Conservation (phyloP, 106 monocot genomes). For the Chionographis japonica region DNA sequence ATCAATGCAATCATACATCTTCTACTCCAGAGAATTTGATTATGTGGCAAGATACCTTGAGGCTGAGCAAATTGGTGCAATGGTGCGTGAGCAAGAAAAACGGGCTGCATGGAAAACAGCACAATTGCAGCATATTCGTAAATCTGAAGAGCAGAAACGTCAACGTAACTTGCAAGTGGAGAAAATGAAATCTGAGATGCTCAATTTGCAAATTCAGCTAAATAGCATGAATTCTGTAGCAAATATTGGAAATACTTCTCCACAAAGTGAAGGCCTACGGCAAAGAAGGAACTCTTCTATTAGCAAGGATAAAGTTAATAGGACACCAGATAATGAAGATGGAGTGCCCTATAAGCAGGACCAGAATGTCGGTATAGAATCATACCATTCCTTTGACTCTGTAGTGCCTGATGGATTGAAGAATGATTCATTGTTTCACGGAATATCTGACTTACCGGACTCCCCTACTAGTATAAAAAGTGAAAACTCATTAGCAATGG, state of each 20-base stretch:
- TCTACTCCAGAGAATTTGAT: constrained; percentile 77
- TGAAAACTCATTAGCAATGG: constrained; percentile 33
- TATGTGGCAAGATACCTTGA: constrained; percentile 95
- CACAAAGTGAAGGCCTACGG: constrained; percentile 44
- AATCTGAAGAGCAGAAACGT: constrained; percentile 72
- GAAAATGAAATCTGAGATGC: constrained; percentile 97
- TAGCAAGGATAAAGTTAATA: constrained; percentile 10
- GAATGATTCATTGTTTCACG: constrained; percentile 14
- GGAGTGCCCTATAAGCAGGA: constrained; percentile 14
- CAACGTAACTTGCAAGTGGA: constrained; percentile 87
- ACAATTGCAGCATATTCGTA: constrained; percentile 76
- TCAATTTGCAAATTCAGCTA: constrained; percentile 83
- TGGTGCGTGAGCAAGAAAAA: constrained; percentile 94
- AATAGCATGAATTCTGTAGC: constrained; percentile 46
- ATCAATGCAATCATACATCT: constrained; percentile 94
- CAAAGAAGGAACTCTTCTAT: constrained; percentile 37
- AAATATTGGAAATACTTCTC: constrained; percentile 25
- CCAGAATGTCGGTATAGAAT: constrained; percentile 14
- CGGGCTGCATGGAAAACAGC: constrained; percentile 84
- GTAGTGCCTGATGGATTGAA: constrained; percentile 22
- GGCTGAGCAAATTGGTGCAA: constrained; percentile 85
- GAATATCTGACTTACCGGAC: constrained; percentile 25
- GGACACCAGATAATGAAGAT: constrained; percentile 17
- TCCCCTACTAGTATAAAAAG: constrained; percentile 43
- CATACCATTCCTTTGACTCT: constrained; percentile 37